Percentiles rank a stretch among this genome's conserved stretches.
These are phyloP conservation scores for Paxillus involutus DNA, from an alignment of 768 basidiomycete species.

Conservation along the genomic window DNA sequence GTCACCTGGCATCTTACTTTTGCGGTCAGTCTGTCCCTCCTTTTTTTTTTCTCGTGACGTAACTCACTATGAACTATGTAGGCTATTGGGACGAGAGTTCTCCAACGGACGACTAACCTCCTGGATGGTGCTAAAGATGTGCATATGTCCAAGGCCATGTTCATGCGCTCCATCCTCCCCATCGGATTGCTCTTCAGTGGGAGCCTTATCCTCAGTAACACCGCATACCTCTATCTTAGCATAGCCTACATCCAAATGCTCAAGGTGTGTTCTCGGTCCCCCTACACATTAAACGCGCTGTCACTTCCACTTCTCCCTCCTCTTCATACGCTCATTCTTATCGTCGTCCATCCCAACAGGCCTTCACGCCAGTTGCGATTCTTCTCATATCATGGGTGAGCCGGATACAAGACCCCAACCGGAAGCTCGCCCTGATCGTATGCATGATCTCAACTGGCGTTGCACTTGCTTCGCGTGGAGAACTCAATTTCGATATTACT, in stretches of 20 bases:
- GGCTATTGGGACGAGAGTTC: constrained; percentile 83
- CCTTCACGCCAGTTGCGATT: constrained; percentile 88
- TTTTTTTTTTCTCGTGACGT: not conserved
- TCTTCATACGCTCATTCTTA: not conserved
- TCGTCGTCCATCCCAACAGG: constrained; percentile 43
- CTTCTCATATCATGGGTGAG: constrained; percentile 91
- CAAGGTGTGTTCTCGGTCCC: constrained; percentile 50
- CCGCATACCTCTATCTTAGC: constrained; percentile 87
- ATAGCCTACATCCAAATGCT: constrained; percentile 98
- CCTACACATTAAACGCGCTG: not conserved
- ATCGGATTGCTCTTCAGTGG: constrained; percentile 94
- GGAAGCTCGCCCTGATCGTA: constrained; percentile 79
- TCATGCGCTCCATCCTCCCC: constrained; percentile 83
- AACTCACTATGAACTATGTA: constrained; percentile 25
- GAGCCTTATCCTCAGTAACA: constrained; percentile 88
- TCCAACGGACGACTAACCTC: constrained; percentile 78
- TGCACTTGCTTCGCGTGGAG: constrained; percentile 86
- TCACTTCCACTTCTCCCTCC: not conserved
- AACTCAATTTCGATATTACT: constrained; percentile 78
- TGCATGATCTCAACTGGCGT: constrained; percentile 90
- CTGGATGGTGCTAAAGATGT: constrained; percentile 80
- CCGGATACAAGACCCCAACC: constrained; percentile 85
- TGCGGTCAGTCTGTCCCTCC: constrained; percentile 43
- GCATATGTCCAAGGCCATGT: constrained; percentile 76
- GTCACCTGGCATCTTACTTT: constrained; percentile 84